Evolutionary conservation across 2,329 filamentous ascomycete species (phyloP).

Genomic region (Diaporthe vaccinii): DNA sequence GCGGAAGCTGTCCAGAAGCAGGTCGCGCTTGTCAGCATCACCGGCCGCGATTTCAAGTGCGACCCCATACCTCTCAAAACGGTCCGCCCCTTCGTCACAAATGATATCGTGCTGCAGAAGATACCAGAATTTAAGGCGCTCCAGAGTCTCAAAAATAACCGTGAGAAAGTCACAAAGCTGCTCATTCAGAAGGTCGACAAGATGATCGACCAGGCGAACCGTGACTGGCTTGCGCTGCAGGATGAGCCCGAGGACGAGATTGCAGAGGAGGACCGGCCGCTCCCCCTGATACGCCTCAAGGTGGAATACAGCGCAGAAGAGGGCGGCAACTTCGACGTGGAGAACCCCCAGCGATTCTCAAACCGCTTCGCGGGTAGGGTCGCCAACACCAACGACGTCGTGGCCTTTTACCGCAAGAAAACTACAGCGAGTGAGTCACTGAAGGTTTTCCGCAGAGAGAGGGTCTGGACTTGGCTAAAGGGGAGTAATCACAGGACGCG

Average conservation of each 20-base stretch:
- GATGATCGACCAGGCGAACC: slow-evolving; percentile 87
- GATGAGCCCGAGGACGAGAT: slow-evolving; percentile 67
- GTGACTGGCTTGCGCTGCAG: slow-evolving; percentile 85
- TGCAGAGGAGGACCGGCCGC: slow-evolving; percentile 73
- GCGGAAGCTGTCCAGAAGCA: slow-evolving; percentile 94
- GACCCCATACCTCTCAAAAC: slow-evolving; percentile 88
- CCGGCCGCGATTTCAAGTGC: slow-evolving; percentile 82
- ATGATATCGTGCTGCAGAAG: slow-evolving; percentile 82
- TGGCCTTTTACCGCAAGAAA: slow-evolving; percentile 94
- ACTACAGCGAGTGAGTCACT: slow-evolving; percentile 62
- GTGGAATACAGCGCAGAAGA: slow-evolving; percentile 91
- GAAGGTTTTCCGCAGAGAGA: slow-evolving; percentile 32
- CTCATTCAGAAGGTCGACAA: slow-evolving; percentile 85
- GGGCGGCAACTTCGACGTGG: slow-evolving; percentile 87
- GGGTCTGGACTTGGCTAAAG: slow-evolving; percentile 40
- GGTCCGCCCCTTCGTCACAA: slow-evolving; percentile 91
- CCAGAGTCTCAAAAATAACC: slow-evolving; percentile 85
- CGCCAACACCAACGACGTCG: slow-evolving; percentile 93
- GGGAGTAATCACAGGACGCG: slow-evolving; percentile 49
- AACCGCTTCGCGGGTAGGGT: slow-evolving; percentile 92
- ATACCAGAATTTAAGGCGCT: slow-evolving; percentile 83
- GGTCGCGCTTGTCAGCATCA: slow-evolving; percentile 87
- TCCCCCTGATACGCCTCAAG: slow-evolving; percentile 89
- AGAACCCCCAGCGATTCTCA: slow-evolving; percentile 96
- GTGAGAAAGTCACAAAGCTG: slow-evolving; percentile 81